A percentile compares a stretch with the other conserved stretches of the same genome.
Conservation (phyloP, 345 rosid species). For the Nasturtium officinale region DNA sequence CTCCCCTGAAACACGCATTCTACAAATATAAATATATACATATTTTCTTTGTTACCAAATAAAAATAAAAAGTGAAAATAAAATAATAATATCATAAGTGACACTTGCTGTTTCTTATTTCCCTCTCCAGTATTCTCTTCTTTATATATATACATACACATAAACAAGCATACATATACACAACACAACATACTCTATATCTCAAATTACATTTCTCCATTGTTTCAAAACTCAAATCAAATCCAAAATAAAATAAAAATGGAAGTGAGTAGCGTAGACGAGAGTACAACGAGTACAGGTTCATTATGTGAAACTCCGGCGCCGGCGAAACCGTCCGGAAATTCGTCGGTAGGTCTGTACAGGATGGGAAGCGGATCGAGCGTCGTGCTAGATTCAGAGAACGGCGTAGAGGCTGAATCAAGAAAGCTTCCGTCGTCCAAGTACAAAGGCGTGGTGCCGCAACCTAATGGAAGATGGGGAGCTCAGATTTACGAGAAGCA, state of each 20-base stretch:
- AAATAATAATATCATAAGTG: slow-evolving; percentile 34
- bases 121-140: slow-evolving; percentile 22
- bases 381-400: slow-evolving; percentile 63
- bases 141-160: slow-evolving; percentile 30
- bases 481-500: slow-evolving; percentile 99
- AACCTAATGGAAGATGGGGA: slow-evolving; percentile 99
- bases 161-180: not conserved
- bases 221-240: slow-evolving; percentile 1
- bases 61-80: slow-evolving; percentile 33
- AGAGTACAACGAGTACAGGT: slow-evolving; percentile 57
- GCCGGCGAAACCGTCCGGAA: slow-evolving; percentile 26
- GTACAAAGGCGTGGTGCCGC: slow-evolving; percentile 96
- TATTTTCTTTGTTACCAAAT: slow-evolving; percentile 14
- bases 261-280: slow-evolving; percentile 65
- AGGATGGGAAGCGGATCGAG: slow-evolving; percentile 65
- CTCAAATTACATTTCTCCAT: slow-evolving; percentile 28
- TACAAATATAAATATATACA: slow-evolving; percentile 1
- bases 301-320: slow-evolving; percentile 41
- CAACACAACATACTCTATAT: slow-evolving; percentile 11
- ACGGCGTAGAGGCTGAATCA: slow-evolving; percentile 79
- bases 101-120: slow-evolving; percentile 46
- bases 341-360: slow-evolving; percentile 50
- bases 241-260: slow-evolving; percentile 7
- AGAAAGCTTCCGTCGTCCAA: slow-evolving; percentile 85
- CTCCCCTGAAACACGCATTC: slow-evolving; percentile 39